phyloP scores from a whole-genome alignment of 257 asterid genomes.

The Solanum medicagineum region DNA sequence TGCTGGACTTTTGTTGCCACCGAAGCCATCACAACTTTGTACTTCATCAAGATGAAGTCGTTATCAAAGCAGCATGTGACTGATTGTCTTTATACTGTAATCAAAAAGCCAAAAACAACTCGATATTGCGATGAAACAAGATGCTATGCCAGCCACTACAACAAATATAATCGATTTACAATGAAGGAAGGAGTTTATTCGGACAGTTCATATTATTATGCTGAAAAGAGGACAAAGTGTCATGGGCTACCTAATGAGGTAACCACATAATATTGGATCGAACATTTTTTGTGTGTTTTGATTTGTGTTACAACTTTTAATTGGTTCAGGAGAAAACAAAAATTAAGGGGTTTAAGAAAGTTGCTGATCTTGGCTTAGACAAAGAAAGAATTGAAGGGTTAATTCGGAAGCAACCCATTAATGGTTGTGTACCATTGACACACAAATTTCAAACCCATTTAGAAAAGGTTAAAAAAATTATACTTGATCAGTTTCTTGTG shows the following conservation, averaged over 20 bases:
- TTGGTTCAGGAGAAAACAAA: background rate
- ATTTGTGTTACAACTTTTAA: background rate
- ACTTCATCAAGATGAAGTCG: background rate
- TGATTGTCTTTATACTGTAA: background rate
- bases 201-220: background rate
- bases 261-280: background rate
- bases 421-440: no score
- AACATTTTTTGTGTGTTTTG: background rate
- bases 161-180: background rate
- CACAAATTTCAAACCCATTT: no score
- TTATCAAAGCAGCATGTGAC: background rate
- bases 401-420: background rate
- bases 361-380: background rate
- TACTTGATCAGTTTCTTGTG: no score
- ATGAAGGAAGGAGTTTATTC: background rate
- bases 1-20: background rate
- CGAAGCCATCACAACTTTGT: background rate
- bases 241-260: background rate
- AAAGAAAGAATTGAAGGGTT: background rate
- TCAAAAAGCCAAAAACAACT: background rate
- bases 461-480: no score
- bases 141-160: background rate
- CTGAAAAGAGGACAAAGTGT: background rate
- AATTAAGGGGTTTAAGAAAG: background rate
- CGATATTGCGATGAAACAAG: background rate